phyloP scores from a whole-genome alignment of 2,329 filamentous ascomycete species.

The Septoria linicola region DNA sequence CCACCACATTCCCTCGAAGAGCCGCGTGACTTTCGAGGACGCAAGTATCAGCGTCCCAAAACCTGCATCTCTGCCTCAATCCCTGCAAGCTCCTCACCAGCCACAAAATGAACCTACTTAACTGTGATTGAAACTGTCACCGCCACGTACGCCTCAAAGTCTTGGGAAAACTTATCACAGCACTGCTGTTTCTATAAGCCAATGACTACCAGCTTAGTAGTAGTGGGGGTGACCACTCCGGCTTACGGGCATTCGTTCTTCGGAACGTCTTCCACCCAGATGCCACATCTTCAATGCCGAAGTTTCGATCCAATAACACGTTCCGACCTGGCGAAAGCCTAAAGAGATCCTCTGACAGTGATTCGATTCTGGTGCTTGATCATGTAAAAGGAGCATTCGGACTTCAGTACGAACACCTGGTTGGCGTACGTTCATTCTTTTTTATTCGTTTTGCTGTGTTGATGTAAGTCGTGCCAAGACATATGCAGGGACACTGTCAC shows the following conservation, averaged over 20 bases:
- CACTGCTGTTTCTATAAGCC: conserved; percentile 1
- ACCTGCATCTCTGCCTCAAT: neutral
- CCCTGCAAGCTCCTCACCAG: neutral
- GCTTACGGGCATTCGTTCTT: conserved; percentile 5
- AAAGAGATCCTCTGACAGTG: too few relatives aligned
- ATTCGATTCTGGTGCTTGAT: too few relatives aligned
- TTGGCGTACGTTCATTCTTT: conserved; percentile 3
- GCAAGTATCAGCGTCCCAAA: too few relatives aligned
- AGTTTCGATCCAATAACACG: too few relatives aligned
- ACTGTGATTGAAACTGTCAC: neutral
- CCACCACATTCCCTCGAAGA: too few relatives aligned
- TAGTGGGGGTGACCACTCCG: neutral
- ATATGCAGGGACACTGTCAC: neutral
- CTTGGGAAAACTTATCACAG: conserved; percentile 1
- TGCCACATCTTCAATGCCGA: too few relatives aligned
- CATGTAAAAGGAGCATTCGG: neutral
- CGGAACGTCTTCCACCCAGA: conserved; percentile 3
- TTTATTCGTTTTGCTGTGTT: conserved; percentile 3
- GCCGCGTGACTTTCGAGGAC: too few relatives aligned
- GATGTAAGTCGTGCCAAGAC: conserved; percentile 1
- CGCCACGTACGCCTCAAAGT: conserved; percentile 11
- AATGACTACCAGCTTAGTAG: conserved; percentile 8
- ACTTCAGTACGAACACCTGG: conserved; percentile 3
- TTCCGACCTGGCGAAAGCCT: too few relatives aligned
- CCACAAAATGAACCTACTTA: neutral